These are phyloP conservation scores for Metschnikowia hibisci DNA, from an alignment of 805 yeast species.

Conservation along the genomic window DNA sequence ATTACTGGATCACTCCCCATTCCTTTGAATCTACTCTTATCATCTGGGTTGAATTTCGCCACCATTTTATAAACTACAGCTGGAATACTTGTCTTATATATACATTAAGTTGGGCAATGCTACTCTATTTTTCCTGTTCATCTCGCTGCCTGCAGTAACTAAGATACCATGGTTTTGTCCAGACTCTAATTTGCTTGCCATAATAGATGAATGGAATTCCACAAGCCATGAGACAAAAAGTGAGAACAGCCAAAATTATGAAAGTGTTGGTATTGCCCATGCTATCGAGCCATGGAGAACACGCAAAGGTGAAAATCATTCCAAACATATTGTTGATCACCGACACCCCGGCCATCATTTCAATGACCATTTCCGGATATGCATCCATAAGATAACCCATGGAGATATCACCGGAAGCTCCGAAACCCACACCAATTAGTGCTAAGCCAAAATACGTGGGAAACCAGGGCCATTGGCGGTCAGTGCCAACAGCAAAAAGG, in stretches of 20 bases:
- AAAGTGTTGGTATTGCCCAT: slow-evolving; percentile 57
- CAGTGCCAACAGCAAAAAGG: slow-evolving; percentile 65
- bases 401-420: slow-evolving; percentile 68
- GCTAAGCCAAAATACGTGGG: slow-evolving; percentile 59
- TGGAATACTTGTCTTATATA: too few species aligned
- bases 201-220: slow-evolving; percentile 56
- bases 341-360: slow-evolving; percentile 67
- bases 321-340: slow-evolving; percentile 63
- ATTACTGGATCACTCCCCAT: too few species aligned
- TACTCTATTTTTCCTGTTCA: slow-evolving; percentile 5
- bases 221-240: slow-evolving; percentile 52
- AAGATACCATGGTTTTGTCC: slow-evolving; percentile 53
- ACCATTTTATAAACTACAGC: too few species aligned
- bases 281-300: slow-evolving; percentile 56
- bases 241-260: slow-evolving; percentile 57
- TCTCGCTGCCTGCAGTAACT: slow-evolving; percentile 17
- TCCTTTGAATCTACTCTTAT: too few species aligned
- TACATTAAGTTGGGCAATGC: background rate
- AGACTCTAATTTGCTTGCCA: slow-evolving; percentile 56
- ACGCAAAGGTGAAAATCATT: slow-evolving; percentile 62
- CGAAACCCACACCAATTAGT: slow-evolving; percentile 65
- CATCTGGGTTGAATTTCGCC: too few species aligned
- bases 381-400: slow-evolving; percentile 65
- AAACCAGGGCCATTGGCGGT: slow-evolving; percentile 48
- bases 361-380: slow-evolving; percentile 65